A percentile compares a stretch with the other conserved stretches of the same genome.
phyloP scores from a whole-genome alignment of 441 rosid species.

The Gossypium davidsonii region DNA sequence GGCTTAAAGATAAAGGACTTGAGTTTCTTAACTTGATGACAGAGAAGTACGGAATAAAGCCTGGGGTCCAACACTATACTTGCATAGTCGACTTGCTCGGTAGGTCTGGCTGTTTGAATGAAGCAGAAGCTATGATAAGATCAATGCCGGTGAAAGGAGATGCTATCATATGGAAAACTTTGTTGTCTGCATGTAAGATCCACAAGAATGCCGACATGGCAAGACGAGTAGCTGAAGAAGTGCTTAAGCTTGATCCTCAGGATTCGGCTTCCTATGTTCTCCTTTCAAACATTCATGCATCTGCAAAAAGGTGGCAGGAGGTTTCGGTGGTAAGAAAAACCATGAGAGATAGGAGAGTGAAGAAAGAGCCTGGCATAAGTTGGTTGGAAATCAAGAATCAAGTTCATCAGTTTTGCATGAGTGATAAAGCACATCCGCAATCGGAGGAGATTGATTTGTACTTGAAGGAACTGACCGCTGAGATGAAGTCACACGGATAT shows the following conservation, averaged over 20 bases:
- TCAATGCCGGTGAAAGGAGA: slow-evolving; percentile 69
- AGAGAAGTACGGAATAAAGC: slow-evolving; percentile 44
- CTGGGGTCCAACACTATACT: slow-evolving; percentile 59
- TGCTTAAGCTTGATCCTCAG: slow-evolving; percentile 56
- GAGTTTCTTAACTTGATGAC: slow-evolving; percentile 57
- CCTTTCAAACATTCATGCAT: slow-evolving; percentile 67
- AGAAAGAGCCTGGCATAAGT: slow-evolving; percentile 82
- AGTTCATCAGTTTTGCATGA: slow-evolving; percentile 58
- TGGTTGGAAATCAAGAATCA: slow-evolving; percentile 77
- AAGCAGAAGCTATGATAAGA: slow-evolving; percentile 68
- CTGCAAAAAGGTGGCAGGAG: slow-evolving; percentile 59
- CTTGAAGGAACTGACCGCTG: slow-evolving; percentile 46
- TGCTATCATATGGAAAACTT: slow-evolving; percentile 76
- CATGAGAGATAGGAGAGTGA: slow-evolving; percentile 70
- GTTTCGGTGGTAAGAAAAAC: slow-evolving; percentile 65
- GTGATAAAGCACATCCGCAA: slow-evolving; percentile 51
- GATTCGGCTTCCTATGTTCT: slow-evolving; percentile 81
- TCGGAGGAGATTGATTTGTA: slow-evolving; percentile 49
- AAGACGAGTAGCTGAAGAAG: slow-evolving; percentile 51
- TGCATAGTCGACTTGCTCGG: slow-evolving; percentile 84
- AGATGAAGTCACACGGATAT: slow-evolving; percentile 64
- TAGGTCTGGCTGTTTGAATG: slow-evolving; percentile 59
- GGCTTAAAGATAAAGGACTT: slow-evolving; percentile 69
- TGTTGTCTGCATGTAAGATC: slow-evolving; percentile 71
- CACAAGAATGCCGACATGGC: slow-evolving; percentile 72